Evolutionary conservation across 1,139 yeast species (phyloP), one percentile per base, ranked within the genome.

Genomic region (Candida dubliniensis): DNA sequence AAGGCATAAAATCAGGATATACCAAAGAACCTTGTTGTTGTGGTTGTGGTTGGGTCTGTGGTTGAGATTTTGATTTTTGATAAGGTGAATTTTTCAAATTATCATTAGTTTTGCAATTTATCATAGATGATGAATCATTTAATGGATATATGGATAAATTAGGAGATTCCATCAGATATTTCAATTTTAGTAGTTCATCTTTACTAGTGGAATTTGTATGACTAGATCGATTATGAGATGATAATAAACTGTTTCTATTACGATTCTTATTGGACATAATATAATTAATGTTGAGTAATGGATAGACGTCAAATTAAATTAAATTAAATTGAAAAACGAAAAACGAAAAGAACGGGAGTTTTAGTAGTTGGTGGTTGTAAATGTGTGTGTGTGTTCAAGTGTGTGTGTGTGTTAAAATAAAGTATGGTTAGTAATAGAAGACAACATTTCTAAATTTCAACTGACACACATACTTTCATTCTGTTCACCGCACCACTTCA

Each of bases 1-100:
- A 89, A 0, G 95, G 88, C 45, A 71, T 71, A 60, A 82, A 88
- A 63, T 89, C 96, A 0, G 96, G 96, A 56, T 77, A 85, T 2
- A 76, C 66, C 13, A 18, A 18, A 18, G 47, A 43, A 8, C 47
- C 52, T 5, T 12, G 8, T 13, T 34, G 26, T 26, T 38, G 32
- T 24, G 34, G 23, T 2, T 31, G 12, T 3, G 31, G 7, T 27
- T 27, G 31, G 12, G 31, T 5, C 23, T 27, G 12, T 27, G 31
- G 12, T 40, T 34, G 10, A 7, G 15, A 31, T n/a, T 8, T 11
- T 18, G 23, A 2, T n/a, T 27, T 18, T 31, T 30, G 7, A 10
- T 24, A 14, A 10, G 24, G n/a, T 31, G 32, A 12, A 13, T n/a
- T 15, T 31, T 34, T 13, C 9, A 15, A n/a, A 18, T 18, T 18